Evolutionary conservation across 345 rosid species (phyloP).

Genomic region (Brassica rapa): DNA sequence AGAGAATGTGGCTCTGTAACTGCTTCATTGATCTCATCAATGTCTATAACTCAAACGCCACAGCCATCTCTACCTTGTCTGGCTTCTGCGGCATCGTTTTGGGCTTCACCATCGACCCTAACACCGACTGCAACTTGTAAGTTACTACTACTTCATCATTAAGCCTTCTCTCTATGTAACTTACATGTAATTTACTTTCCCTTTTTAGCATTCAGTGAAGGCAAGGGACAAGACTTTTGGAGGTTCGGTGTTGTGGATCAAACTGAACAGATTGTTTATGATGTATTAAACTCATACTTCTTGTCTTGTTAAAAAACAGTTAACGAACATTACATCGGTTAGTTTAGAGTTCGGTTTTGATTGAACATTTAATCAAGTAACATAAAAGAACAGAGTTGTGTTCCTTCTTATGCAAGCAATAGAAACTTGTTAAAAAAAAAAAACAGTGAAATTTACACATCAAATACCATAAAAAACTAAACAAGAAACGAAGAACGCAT

Average conservation of each 20-base stretch:
- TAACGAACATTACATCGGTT: not conserved
- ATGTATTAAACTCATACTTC: not conserved
- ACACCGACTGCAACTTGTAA: constrained; percentile 67
- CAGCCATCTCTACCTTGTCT: constrained; percentile 68
- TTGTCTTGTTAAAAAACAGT: not conserved
- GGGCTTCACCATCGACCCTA: constrained; percentile 68
- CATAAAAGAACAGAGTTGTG: constrained; percentile 1
- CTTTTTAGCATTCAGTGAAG: constrained; percentile 28
- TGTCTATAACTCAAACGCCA: constrained; percentile 54
- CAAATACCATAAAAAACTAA: constrained; percentile 4
- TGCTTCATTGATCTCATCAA: constrained; percentile 55
- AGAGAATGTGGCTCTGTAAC: constrained; percentile 44
- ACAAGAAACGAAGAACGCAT: constrained; percentile 36
- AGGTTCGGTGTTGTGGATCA: not conserved
- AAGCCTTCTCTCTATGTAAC: not conserved
- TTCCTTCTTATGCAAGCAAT: constrained; percentile 23
- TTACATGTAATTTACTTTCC: not conserved
- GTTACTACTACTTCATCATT: not conserved
- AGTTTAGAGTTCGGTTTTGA: not conserved
- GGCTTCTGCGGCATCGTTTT: constrained; percentile 73
- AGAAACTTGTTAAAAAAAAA: constrained; percentile 26
- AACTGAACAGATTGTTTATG: not conserved
- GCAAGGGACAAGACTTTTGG: not conserved
- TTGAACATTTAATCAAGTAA: constrained; percentile 1
- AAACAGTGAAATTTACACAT: constrained; percentile 23